Evolutionary conservation across 2,329 filamentous ascomycete species (phyloP), one percentile per base, ranked within the genome.

Genomic region (Phaeosphaeria sp.): DNA sequence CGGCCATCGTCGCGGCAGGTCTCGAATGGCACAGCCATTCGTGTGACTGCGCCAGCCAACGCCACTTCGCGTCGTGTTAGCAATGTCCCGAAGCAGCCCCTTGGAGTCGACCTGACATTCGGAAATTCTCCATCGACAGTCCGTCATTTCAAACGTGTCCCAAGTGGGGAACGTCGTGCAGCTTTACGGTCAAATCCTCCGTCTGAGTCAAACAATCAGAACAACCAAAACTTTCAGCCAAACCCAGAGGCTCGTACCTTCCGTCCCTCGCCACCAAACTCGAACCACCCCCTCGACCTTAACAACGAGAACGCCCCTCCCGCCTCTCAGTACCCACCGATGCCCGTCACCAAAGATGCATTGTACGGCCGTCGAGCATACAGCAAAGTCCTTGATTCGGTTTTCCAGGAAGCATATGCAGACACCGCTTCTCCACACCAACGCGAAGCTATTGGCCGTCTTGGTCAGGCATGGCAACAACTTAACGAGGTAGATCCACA

Each of bases 41-140:
- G 74, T 9, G 63, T 72, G 4, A 60, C 76, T 11, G 74, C 75
- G 9, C 72, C 70, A 1, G 61, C 69, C 4, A 81, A 77, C 17
- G 77, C 79, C 2, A 82, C 81, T 2, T 77, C 80, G 33, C 78
- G 80, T 20, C 77, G 77, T 20, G 71, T 81, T 52, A 82, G 79
- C 58, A 71, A 73, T 30, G 57, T 65, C 23, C 64, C 69, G 9
- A 93, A 92, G 77, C 89, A 91, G 63, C 93, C 94, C 0, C 83
- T 97, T 1, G 92, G 93, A 54, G 85, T 95, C 1, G 92, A 98
- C 71, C 89, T 96, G 82, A 96, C 90, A 6, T 98, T 96, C 78
- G 95, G 94, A 51, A 98, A 98, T 77, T 90, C 89, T 7, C 92
- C 91, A 1, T 97, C 94, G 0, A 97, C 93, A 17, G 92, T 96